Evolutionary conservation across 108 stramenopile genomes (phyloP).

Genomic region (Nitzschia sp.): DNA sequence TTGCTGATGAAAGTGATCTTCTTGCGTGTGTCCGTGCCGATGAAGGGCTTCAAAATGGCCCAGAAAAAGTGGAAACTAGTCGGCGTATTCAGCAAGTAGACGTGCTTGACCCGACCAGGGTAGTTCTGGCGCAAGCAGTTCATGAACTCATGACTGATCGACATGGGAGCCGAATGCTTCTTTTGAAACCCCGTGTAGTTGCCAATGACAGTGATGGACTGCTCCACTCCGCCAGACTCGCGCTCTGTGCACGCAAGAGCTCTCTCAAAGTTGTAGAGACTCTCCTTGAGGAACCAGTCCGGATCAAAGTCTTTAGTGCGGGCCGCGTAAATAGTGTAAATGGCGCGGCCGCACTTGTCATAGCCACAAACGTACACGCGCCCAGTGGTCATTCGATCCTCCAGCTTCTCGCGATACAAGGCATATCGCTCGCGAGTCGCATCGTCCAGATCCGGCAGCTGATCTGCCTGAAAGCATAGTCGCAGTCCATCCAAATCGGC

Average conservation of each 20-base stretch:
- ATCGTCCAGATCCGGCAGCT: constrained; percentile 19
- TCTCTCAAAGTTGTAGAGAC: constrained; percentile 47
- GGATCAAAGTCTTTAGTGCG: constrained; percentile 33
- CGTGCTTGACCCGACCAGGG: constrained; percentile 43
- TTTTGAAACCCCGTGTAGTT: constrained; percentile 40
- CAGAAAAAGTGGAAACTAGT: constrained; percentile 45
- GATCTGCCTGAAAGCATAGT: constrained; percentile 37
- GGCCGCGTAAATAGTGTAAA: constrained; percentile 47
- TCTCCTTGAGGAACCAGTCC: constrained; percentile 49
- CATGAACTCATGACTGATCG: constrained; percentile 36
- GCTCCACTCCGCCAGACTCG: constrained; percentile 26
- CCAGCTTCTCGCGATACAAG: constrained; percentile 30
- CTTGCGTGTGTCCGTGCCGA: constrained; percentile 44
- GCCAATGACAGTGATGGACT: constrained; percentile 38
- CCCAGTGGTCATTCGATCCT: constrained; percentile 24
- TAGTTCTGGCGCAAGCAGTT: constrained; percentile 39
- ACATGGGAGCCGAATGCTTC: constrained; percentile 37
- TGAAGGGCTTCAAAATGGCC: constrained; percentile 47
- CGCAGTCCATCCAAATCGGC: constrained; percentile 42
- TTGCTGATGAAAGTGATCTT: constrained; percentile 39
- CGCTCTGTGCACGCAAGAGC: constrained; percentile 51
- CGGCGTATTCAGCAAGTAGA: constrained; percentile 44
- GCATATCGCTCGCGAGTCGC: constrained; percentile 16
- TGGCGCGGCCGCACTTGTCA: constrained; percentile 43
- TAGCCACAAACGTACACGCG: constrained; percentile 42